Conservation (phyloP, 2,329 filamentous ascomycete genomes). For the Alternaria sp. region DNA sequence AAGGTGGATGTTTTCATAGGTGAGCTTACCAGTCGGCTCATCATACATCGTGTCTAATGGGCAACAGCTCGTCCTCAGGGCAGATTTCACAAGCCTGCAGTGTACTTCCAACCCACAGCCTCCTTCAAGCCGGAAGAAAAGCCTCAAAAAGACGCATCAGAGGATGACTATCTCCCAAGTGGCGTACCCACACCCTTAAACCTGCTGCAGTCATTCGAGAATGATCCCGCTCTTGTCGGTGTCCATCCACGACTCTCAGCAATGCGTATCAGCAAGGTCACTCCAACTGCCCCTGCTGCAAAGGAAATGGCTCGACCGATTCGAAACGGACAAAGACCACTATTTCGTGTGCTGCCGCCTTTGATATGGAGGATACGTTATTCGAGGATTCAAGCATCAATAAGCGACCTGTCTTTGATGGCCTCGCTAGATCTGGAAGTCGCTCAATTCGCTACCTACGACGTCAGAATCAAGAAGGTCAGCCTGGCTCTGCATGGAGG, state of each 20-base stretch:
- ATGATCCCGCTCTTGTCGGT: constrained; percentile 68
- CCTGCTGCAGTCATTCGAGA: constrained; percentile 74
- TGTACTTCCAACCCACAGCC: constrained; percentile 65
- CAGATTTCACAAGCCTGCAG: constrained; percentile 69
- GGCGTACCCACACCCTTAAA: constrained; percentile 74
- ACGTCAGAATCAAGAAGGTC: constrained; percentile 67
- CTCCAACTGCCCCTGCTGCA: constrained; percentile 66
- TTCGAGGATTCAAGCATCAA: constrained; percentile 67
- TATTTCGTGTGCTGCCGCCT: constrained; percentile 70
- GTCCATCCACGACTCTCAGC: constrained; percentile 73
- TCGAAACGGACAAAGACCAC: constrained; percentile 66
- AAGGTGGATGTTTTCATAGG: constrained; percentile 47
- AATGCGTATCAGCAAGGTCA: constrained; percentile 74
- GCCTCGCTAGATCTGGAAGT: constrained; percentile 77
- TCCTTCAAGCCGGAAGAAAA: constrained; percentile 62
- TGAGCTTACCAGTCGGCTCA: constrained; percentile 21
- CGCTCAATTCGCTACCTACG: constrained; percentile 71
- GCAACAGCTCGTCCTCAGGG: constrained; percentile 56
- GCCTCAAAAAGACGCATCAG: constrained; percentile 50
- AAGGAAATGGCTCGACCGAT: constrained; percentile 69
- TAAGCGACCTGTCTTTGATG: constrained; percentile 61
- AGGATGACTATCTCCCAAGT: constrained; percentile 72
- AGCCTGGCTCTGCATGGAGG: constrained; percentile 64
- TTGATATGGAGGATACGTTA: constrained; percentile 77
- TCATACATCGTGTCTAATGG: constrained; percentile 10